Percentiles rank a stretch among this genome's conserved stretches.
Evolutionary conservation across 306 rosid genomes (phyloP).

Genomic region (Rosa chinensis): DNA sequence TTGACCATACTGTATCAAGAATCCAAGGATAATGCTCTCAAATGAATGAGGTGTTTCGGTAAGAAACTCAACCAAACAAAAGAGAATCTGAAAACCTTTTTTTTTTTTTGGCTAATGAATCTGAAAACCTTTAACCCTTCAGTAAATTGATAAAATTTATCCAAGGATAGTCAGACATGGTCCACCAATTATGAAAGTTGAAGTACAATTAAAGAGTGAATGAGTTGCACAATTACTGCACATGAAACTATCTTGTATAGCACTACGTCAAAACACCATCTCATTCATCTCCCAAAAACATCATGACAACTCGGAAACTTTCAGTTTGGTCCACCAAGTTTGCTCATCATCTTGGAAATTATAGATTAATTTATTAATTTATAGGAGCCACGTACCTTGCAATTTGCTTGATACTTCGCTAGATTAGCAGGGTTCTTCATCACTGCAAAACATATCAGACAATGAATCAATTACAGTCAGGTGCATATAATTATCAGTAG

Average conservation of each 20-base stretch:
- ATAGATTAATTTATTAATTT: background rate
- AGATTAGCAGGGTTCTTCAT: constrained; percentile 92
- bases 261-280: background rate
- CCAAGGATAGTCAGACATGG: background rate
- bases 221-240: background rate
- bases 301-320: background rate
- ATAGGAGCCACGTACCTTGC: constrained; percentile 94
- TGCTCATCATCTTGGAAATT: constrained; percentile 87
- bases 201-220: background rate
- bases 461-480: background rate
- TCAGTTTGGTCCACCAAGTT: constrained; percentile 66
- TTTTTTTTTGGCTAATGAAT: no score
- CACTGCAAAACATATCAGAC: constrained; percentile 46
- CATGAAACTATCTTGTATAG: background rate
- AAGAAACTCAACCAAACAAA: background rate
- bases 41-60: background rate
- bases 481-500: background rate
- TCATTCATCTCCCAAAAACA: background rate
- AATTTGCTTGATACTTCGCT: constrained; percentile 80
- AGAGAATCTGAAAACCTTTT: background rate
- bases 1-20: background rate
- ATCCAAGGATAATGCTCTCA: no score
- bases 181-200: background rate
- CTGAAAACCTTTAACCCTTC: background rate
- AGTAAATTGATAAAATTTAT: background rate